Percentiles rank a stretch among this genome's conserved stretches.
Conservation (phyloP, 2,329 filamentous ascomycete species). For the Paraphoma chrysanthemicola region DNA sequence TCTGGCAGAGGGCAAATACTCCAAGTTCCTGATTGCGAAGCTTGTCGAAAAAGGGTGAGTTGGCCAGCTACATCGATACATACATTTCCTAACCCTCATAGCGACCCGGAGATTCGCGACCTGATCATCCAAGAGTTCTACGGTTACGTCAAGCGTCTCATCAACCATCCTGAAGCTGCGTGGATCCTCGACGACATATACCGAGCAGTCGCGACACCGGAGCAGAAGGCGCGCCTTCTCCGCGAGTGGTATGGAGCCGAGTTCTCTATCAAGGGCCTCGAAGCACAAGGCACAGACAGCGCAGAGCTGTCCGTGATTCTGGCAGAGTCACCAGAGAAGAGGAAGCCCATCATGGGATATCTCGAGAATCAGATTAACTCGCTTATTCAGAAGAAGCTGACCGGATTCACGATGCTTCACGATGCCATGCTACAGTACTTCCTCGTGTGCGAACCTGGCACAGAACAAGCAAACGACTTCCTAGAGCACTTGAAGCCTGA, state of each 20-base stretch:
- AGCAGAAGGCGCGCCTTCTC: constrained; percentile 84
- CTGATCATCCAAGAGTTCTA: constrained; percentile 94
- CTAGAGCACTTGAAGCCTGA: constrained; percentile 91
- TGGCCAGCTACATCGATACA: not conserved
- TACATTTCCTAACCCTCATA: constrained; percentile 25
- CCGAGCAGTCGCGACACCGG: constrained; percentile 80
- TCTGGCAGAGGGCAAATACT: constrained; percentile 92
- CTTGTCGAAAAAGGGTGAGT: constrained; percentile 78
- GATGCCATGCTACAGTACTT: constrained; percentile 99
- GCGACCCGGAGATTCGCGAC: constrained; percentile 84
- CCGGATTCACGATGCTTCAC: constrained; percentile 96
- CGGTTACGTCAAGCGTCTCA: constrained; percentile 87
- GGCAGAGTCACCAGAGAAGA: constrained; percentile 80
- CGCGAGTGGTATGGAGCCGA: constrained; percentile 97
- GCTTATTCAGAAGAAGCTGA: constrained; percentile 94
- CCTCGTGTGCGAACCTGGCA: constrained; percentile 76
- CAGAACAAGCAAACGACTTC: constrained; percentile 84
- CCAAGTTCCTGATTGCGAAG: constrained; percentile 97
- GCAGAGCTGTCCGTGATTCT: constrained; percentile 79
- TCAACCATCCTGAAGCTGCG: constrained; percentile 93
- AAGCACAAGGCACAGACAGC: constrained; percentile 55
- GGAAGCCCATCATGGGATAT: constrained; percentile 83
- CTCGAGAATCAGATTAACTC: constrained; percentile 87
- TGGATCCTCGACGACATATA: constrained; percentile 99
- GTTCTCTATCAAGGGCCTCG: constrained; percentile 77